phyloP scores from a whole-genome alignment of 2,329 filamentous ascomycete genomes.

The Alternaria consortialis region DNA sequence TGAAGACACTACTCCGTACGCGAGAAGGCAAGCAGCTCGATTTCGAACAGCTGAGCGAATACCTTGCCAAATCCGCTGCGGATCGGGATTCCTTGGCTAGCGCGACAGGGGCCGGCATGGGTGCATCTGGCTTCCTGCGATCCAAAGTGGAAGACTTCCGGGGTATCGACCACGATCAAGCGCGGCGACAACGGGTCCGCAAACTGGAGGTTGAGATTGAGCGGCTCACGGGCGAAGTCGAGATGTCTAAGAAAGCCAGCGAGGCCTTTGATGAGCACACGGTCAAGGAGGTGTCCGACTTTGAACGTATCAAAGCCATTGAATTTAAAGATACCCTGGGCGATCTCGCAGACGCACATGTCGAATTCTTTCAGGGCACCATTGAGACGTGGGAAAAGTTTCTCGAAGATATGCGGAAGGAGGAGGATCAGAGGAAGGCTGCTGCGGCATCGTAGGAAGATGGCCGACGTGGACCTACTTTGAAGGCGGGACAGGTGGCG shows the following conservation, averaged over 20 bases:
- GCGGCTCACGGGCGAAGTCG: slow-evolving; percentile 84
- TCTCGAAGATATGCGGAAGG: slow-evolving; percentile 83
- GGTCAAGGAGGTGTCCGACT: slow-evolving; percentile 89
- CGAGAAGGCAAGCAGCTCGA: slow-evolving; percentile 98
- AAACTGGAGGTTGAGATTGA: slow-evolving; percentile 94
- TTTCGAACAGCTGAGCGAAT: slow-evolving; percentile 94
- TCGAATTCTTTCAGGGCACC: slow-evolving; percentile 83
- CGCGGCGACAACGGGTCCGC: slow-evolving; percentile 82
- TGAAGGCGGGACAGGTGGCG: not conserved
- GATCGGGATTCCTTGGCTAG: slow-evolving; percentile 84
- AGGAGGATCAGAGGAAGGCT: slow-evolving; percentile 56
- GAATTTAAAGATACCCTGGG: slow-evolving; percentile 92
- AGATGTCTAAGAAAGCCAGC: slow-evolving; percentile 83
- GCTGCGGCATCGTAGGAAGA: slow-evolving; percentile 29
- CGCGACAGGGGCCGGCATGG: slow-evolving; percentile 70
- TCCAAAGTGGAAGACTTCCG: slow-evolving; percentile 96
- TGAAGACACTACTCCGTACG: slow-evolving; percentile 88
- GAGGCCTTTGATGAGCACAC: slow-evolving; percentile 98
- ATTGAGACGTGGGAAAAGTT: slow-evolving; percentile 89
- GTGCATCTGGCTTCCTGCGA: slow-evolving; percentile 86
- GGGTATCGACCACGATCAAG: slow-evolving; percentile 94
- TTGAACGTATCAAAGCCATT: slow-evolving; percentile 93
- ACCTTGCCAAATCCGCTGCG: slow-evolving; percentile 86
- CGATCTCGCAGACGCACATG: slow-evolving; percentile 82
- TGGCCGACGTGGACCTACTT: not conserved